Evolutionary conservation across 202 grass and related monocot species (phyloP).

Genomic region (Zoysia matrella): DNA sequence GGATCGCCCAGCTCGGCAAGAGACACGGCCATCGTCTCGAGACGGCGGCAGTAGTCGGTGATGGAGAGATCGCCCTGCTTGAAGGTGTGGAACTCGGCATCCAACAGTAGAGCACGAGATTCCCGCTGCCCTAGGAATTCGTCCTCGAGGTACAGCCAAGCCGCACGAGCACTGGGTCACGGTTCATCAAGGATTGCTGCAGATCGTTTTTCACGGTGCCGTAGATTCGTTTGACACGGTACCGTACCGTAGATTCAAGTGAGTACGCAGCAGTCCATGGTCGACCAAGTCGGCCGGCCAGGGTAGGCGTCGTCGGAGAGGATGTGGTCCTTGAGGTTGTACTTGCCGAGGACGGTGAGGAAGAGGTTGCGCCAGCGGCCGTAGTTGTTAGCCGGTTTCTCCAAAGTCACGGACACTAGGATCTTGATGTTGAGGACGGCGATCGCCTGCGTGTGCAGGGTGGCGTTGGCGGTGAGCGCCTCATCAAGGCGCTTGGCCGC

Average conservation of each 20-base stretch:
- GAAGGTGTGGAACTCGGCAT: neutral
- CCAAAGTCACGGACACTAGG: neutral
- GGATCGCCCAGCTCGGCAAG: neutral
- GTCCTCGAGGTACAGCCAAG: neutral
- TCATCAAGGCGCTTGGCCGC: too few species aligned
- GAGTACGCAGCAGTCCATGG: neutral
- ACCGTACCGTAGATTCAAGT: neutral
- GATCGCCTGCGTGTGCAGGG: neutral
- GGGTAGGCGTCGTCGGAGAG: neutral
- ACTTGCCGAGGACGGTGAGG: neutral
- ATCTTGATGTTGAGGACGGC: neutral
- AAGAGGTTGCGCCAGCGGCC: neutral
- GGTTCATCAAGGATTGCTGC: neutral
- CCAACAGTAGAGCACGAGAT: neutral
- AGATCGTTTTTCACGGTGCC: neutral
- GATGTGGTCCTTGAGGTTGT: neutral
- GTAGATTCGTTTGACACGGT: neutral
- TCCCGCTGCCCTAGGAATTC: neutral
- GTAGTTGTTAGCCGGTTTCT: neutral
- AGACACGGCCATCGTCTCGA: neutral
- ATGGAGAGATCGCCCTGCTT: neutral
- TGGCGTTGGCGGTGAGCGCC: too few species aligned
- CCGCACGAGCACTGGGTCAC: neutral
- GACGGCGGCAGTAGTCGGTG: neutral
- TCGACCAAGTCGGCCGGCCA: neutral